Evolutionary conservation across 306 rosid species (phyloP).

Genomic region (Carpinus fangiana): DNA sequence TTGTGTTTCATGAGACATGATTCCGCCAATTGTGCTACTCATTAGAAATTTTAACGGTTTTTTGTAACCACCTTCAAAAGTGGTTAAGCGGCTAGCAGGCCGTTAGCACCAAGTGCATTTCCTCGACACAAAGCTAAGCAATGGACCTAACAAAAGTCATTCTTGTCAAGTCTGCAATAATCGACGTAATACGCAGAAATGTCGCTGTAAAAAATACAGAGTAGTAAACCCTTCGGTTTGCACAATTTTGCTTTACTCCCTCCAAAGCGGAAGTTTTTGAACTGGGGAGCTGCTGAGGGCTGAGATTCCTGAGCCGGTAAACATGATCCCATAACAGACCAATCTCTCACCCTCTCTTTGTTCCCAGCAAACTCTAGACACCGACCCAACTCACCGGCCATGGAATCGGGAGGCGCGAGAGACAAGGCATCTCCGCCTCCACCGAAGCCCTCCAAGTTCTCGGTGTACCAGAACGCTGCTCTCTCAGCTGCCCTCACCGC

Average conservation of each 20-base stretch:
- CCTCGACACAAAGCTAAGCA: too few relatives aligned
- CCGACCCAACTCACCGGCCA: not conserved
- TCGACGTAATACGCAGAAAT: too few relatives aligned
- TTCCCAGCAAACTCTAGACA: not conserved
- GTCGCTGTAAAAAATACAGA: too few relatives aligned
- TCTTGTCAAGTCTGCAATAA: too few relatives aligned
- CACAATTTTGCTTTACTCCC: not conserved
- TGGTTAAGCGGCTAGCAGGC: too few relatives aligned
- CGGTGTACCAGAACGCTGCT: constrained; percentile 71
- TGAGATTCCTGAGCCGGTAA: not conserved
- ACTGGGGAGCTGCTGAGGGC: not conserved
- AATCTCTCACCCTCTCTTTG: not conserved
- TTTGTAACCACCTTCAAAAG: too few relatives aligned
- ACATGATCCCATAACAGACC: not conserved
- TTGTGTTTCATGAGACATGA: too few relatives aligned
- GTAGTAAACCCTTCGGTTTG: too few relatives aligned
- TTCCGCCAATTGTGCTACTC: too few relatives aligned
- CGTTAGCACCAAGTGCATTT: too few relatives aligned
- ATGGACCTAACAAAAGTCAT: too few relatives aligned
- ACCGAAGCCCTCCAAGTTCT: constrained; percentile 64
- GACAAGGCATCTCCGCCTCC: constrained; percentile 39
- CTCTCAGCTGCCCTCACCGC: constrained; percentile 80
- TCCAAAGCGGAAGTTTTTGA: not conserved
- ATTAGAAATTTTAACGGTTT: too few relatives aligned
- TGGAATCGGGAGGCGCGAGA: constrained; percentile 43